Evolutionary conservation across 2,329 filamentous ascomycete species (phyloP), one percentile per base, ranked within the genome.

Genomic region (Botryotinia globosa): DNA sequence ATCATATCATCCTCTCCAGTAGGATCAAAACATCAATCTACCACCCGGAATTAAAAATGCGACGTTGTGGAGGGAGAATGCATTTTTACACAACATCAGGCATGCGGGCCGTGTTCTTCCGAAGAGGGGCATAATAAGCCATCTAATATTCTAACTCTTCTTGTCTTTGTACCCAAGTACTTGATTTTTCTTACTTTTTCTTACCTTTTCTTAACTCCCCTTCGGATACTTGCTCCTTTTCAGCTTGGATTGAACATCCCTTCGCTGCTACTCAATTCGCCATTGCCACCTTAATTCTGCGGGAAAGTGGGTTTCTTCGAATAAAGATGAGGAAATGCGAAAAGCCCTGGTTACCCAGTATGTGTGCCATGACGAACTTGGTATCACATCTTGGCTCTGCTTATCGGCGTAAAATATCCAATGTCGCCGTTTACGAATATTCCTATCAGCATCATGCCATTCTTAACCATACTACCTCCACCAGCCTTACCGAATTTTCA

Each of bases 51-150:
- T 58, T 48, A 70, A 44, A 48, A 71, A 72, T 68, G 7, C 54
- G 51, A 72, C 54, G 70, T 32, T 61, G 63, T 68, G 70, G 63
- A 48, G 42, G 59, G 45, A 68, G 44, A 62, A 68, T 34, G 18
- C 39, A 72, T 42, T 37, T 68, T 42, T 54, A 48, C 51, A 72
- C 70, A 72, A 14, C 54, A 72, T 72, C 37, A 72, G 70, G 63
- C 48, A 72, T 59, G 34, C 70, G 37, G 69, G 48, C 69, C 69
- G 69, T 58, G n/a, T 64, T 71, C 45, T 71, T 71, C 69, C 69
- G 69, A 66, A 37, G 45, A 65, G 69, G 61, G 56, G 56, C 25
- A 71, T 54, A 44, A 56, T 25, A 56, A 44, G 48, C 48, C 32
- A 22, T n/a, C 65, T 29, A 37, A n/a, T 18, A 16, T 56, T 8